These are phyloP conservation scores for Cornus suecica DNA, from an alignment of 148 eudicot species.

Conservation along the genomic window DNA sequence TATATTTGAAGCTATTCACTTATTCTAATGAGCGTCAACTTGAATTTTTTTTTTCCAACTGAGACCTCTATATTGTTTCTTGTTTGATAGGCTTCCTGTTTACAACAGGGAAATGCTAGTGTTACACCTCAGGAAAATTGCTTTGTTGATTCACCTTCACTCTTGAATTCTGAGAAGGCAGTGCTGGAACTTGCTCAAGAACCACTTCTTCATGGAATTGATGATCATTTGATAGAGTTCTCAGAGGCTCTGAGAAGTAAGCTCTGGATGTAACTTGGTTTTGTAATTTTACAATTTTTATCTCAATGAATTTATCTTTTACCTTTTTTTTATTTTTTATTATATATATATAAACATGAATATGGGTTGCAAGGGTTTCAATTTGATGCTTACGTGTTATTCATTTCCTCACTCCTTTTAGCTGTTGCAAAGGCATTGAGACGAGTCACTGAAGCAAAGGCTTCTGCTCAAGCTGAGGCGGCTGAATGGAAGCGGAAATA, in stretches of 20 bases:
- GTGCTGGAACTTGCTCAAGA: conserved; percentile 56
- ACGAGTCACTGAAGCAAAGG: conserved; percentile 87
- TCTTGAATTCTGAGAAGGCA: conserved; percentile 48
- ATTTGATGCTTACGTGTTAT: conserved; percentile 18
- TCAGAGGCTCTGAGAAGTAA: conserved; percentile 90
- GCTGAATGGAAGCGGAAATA: conserved; percentile 97
- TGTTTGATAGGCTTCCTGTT: neutral
- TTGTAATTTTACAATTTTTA: conserved; percentile 7
- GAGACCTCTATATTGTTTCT: neutral
- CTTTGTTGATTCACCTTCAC: conserved; percentile 35
- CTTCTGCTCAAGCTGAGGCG: conserved; percentile 95
- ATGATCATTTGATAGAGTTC: conserved; percentile 62
- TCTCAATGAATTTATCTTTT: neutral
- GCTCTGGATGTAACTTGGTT: neutral
- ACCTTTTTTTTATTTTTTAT: too few relatives aligned
- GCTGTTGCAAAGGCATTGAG: conserved; percentile 93
- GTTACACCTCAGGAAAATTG: conserved; percentile 44
- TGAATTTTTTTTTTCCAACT: neutral
- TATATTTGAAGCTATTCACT: neutral
- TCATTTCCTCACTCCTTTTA: conserved; percentile 24
- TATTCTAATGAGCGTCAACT: neutral
- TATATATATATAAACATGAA: too few relatives aligned
- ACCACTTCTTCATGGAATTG: conserved; percentile 54
- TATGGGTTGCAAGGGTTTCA: conserved; percentile 5
- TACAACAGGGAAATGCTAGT: conserved; percentile 44